These are phyloP conservation scores for Aspergillus hiratsukae DNA, from an alignment of 2,329 filamentous ascomycete genomes.

Conservation along the genomic window DNA sequence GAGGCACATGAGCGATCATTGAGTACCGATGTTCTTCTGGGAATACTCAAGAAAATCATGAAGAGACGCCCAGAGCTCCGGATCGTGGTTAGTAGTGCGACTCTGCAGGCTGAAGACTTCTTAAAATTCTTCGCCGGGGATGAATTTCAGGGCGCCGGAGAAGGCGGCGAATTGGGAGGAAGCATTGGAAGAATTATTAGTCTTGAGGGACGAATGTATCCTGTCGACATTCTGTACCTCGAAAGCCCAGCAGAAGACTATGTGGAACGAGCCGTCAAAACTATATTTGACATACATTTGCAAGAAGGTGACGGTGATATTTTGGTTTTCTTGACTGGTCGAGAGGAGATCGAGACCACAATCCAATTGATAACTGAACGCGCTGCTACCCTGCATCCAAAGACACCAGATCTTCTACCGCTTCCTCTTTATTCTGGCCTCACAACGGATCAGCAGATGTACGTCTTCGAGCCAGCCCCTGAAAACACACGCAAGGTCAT, in stretches of 20 bases:
- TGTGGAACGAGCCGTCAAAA: constrained; percentile 73
- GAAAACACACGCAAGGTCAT: constrained; percentile 86
- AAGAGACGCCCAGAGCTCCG: constrained; percentile 75
- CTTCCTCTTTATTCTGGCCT: constrained; percentile 87
- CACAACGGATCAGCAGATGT: constrained; percentile 87
- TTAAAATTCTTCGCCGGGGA: constrained; percentile 67
- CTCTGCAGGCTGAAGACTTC: constrained; percentile 83
- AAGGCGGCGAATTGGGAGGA: constrained; percentile 34
- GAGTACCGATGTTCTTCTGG: constrained; percentile 85
- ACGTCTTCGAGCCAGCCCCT: constrained; percentile 80
- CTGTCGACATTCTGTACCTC: constrained; percentile 80
- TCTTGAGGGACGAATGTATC: constrained; percentile 81
- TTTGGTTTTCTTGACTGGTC: constrained; percentile 83
- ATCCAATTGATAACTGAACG: constrained; percentile 76
- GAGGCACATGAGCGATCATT: constrained; percentile 93
- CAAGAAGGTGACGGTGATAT: constrained; percentile 81
- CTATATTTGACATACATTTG: constrained; percentile 81
- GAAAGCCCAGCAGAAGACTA: constrained; percentile 79
- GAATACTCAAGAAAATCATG: constrained; percentile 84
- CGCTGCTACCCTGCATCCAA: constrained; percentile 57
- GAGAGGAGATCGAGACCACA: constrained; percentile 83
- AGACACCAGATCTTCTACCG: constrained; percentile 58
- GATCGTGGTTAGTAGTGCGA: constrained; percentile 90
- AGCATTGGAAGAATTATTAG: constrained; percentile 66
- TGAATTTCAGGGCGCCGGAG: constrained; percentile 32